Evolutionary conservation across 805 yeast genomes (phyloP), one percentile per base, ranked within the genome.

Genomic region (Ogataea chonburiensis): DNA sequence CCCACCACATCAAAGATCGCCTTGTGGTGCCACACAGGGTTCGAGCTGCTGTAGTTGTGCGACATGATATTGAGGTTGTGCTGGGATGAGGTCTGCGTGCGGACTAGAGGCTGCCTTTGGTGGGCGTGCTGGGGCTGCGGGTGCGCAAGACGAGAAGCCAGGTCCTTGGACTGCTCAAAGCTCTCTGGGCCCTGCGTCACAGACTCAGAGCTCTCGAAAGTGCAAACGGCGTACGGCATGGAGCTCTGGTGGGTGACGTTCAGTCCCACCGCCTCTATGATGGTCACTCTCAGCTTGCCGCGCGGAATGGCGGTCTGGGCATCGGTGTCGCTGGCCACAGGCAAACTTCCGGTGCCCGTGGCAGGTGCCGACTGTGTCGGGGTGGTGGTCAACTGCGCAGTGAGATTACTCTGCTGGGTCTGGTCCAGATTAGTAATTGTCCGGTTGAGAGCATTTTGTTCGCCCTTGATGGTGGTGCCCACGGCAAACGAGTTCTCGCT

Each of bases 1-100:
- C 91, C 94, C 25, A 87, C 77, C 28, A 93, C 96, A 60, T 91
- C 98, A 56, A 93, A 91, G 9, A 79, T 77, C 10, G 97, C 91
- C 57, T 87, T 87, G 60, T 89, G 96, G 55, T 86, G 84, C 96
- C 97, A 91, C 20, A 74, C 67, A 11, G 96, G 96, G 56, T 82
- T 82, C 11, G 79, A 56, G 5, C 63, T 66, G 42, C 63, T 52
- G 22, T 41, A 55, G 32, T 46, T 47, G 24, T 37, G 40, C 10
- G 47, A 32, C 41, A 45, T 45, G 24, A 48, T 49, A 40, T 53
- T 50, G 24, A 50, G 28, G 23, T 43, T 50, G 28, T 49, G 49
- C 33, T 49, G 55, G 3, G 58, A 53, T 7, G 59, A 53, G 15
- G 55, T 44, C 32, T 53, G 60, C 5, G 51, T 48, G 46, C 52